A percentile compares a stretch with the other conserved stretches of the same genome.
Conservation (phyloP, 257 asterid species). For the Nicotiana benthamiana region DNA sequence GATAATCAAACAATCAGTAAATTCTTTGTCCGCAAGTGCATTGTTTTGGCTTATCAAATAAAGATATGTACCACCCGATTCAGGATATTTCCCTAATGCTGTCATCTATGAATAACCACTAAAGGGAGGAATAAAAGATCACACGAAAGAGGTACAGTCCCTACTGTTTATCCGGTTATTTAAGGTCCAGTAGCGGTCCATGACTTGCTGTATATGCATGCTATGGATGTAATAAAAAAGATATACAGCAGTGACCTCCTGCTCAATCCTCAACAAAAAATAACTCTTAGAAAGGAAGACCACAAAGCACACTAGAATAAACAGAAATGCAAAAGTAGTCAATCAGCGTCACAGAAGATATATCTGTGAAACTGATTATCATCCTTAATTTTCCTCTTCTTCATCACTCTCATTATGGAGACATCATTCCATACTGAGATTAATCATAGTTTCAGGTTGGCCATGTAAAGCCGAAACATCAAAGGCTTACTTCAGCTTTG, state of each 20-base stretch:
- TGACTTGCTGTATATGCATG: background rate
- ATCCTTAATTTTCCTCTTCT: background rate
- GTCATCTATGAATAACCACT: background rate
- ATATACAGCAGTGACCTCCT: background rate
- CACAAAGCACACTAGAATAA: background rate
- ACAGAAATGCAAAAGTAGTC: background rate
- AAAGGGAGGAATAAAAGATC: background rate
- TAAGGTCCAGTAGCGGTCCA: background rate
- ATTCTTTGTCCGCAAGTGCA: background rate
- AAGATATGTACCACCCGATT: background rate
- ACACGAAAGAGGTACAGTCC: background rate
- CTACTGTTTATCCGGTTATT: background rate
- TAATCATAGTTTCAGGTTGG: background rate
- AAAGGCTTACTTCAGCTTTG: background rate
- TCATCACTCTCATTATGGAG: background rate
- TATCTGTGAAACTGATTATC: background rate
- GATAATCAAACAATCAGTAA: background rate
- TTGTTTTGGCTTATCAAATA: background rate
- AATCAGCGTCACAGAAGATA: background rate
- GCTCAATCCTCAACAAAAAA: background rate
- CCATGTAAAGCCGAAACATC: background rate
- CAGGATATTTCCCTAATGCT: background rate
- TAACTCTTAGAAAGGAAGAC: background rate
- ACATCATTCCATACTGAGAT: background rate
- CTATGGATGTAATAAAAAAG: background rate